Percentiles rank a stretch among this genome's conserved stretches.
Evolutionary conservation across 176 grass and related monocot species (phyloP).

Genomic region (Oryza meyeriana): DNA sequence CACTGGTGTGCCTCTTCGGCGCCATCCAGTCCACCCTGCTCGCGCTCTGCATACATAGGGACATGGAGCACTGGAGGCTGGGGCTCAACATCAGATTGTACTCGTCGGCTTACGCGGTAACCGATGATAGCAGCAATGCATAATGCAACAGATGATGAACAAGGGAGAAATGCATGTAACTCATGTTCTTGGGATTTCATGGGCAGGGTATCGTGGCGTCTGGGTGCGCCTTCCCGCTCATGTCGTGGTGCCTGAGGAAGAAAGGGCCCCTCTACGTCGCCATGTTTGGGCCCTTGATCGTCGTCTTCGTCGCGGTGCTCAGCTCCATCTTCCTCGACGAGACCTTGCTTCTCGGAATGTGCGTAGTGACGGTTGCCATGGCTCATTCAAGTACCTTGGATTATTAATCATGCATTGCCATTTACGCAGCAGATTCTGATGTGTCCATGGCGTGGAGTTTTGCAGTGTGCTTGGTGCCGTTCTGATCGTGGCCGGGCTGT

Average conservation of each 20-base stretch:
- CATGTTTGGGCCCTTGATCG: slow-evolving; percentile 57
- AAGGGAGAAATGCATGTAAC: too few relatives aligned
- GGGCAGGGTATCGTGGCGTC: slow-evolving; percentile 50
- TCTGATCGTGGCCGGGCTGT: slow-evolving; percentile 52
- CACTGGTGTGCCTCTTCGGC: slow-evolving; percentile 51
- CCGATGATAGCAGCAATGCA: not conserved
- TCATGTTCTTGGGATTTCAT: too few relatives aligned
- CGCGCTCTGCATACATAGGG: slow-evolving; percentile 34
- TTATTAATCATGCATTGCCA: too few relatives aligned
- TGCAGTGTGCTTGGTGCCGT: slow-evolving; percentile 39
- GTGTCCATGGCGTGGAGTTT: not conserved
- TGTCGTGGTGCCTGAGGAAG: slow-evolving; percentile 59
- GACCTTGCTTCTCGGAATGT: slow-evolving; percentile 57
- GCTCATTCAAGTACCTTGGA: too few relatives aligned
- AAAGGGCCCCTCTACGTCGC: slow-evolving; percentile 58
- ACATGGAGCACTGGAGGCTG: slow-evolving; percentile 35
- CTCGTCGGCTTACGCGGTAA: slow-evolving; percentile 49
- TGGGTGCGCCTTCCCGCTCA: slow-evolving; percentile 38
- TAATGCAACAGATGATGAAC: too few relatives aligned
- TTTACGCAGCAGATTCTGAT: too few relatives aligned
- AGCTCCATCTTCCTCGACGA: slow-evolving; percentile 49
- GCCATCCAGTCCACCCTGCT: slow-evolving; percentile 33
- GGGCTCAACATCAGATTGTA: slow-evolving; percentile 50
- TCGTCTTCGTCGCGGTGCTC: slow-evolving; percentile 50
- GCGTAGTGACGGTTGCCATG: too few relatives aligned